A percentile compares a stretch with the other conserved stretches of the same genome.
These are phyloP conservation scores for Hericium coralloides DNA, from an alignment of 768 basidiomycete species.

Conservation along the genomic window DNA sequence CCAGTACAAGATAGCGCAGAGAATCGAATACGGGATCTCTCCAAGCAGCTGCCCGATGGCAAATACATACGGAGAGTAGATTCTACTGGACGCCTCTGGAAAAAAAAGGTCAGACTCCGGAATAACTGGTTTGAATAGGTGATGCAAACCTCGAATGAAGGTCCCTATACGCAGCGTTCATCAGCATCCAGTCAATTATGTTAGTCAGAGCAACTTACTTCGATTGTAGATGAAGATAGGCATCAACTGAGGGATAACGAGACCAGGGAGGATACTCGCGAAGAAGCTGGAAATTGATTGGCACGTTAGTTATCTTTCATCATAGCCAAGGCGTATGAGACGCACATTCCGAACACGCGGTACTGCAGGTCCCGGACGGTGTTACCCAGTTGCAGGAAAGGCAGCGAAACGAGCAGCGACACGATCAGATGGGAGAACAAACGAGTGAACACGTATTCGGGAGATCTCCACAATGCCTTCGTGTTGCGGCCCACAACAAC, in stretches of 20 bases:
- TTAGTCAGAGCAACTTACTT: neutral
- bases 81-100: conserved; percentile 71
- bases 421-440: conserved; percentile 69
- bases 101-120: conserved; percentile 17
- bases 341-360: conserved; percentile 64
- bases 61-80: conserved; percentile 82
- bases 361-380: conserved; percentile 67
- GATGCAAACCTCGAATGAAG: neutral
- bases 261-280: conserved; percentile 60
- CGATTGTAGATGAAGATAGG: conserved; percentile 77
- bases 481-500: conserved; percentile 65
- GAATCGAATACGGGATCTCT: conserved; percentile 70
- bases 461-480: conserved; percentile 70
- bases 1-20: conserved; percentile 74
- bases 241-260: conserved; percentile 76
- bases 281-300: conserved; percentile 33
- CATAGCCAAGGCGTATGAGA: neutral
- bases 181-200: neutral
- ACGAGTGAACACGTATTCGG: conserved; percentile 80
- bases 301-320: neutral
- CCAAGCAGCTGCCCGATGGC: conserved; percentile 75
- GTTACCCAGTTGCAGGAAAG: conserved; percentile 69
- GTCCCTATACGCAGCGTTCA: neutral
- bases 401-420: conserved; percentile 64
- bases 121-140: neutral